phyloP scores from a whole-genome alignment of 2,329 filamentous ascomycete genomes.

The Microascus cirrosus region DNA sequence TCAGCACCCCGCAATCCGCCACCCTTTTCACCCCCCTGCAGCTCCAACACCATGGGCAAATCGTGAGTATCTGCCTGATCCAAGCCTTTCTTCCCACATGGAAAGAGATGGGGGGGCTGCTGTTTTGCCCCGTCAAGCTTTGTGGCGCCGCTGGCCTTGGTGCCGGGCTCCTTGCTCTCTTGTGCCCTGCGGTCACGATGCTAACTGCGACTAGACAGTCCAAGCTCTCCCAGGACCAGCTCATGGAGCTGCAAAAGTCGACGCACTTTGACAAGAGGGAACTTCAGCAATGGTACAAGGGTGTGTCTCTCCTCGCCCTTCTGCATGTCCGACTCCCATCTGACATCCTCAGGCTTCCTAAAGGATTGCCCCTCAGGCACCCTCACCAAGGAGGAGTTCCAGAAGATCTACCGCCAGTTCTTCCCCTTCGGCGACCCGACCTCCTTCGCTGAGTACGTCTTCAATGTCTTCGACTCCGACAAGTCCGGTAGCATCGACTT shows the following conservation, averaged over 20 bases:
- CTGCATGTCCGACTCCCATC: background rate
- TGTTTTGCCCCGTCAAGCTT: background rate
- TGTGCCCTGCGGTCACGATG: background rate
- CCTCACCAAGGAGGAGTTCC: slow-evolving; percentile 96
- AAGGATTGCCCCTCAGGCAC: slow-evolving; percentile 97
- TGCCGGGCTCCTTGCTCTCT: background rate
- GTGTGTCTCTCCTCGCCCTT: slow-evolving; percentile 39
- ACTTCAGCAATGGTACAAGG: slow-evolving; percentile 99
- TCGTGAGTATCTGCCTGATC: slow-evolving; percentile 23
- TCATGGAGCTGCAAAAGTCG: slow-evolving; percentile 87
- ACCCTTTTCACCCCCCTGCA: background rate
- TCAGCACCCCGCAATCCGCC: background rate
- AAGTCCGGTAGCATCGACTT: slow-evolving; percentile 98
- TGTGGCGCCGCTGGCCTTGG: background rate
- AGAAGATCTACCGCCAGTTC: slow-evolving; percentile 99
- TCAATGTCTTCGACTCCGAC: slow-evolving; percentile 97
- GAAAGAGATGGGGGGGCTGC: background rate
- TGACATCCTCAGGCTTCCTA: slow-evolving; percentile 60
- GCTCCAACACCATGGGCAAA: slow-evolving; percentile 28
- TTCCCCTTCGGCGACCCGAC: slow-evolving; percentile 97
- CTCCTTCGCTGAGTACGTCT: slow-evolving; percentile 96
- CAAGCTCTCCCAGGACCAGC: slow-evolving; percentile 93
- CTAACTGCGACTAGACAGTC: slow-evolving; percentile 59
- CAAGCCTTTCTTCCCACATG: background rate
- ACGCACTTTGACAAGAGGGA: slow-evolving; percentile 99